These are phyloP conservation scores for Candida sithepensis DNA, from an alignment of 805 yeast genomes.

Conservation along the genomic window DNA sequence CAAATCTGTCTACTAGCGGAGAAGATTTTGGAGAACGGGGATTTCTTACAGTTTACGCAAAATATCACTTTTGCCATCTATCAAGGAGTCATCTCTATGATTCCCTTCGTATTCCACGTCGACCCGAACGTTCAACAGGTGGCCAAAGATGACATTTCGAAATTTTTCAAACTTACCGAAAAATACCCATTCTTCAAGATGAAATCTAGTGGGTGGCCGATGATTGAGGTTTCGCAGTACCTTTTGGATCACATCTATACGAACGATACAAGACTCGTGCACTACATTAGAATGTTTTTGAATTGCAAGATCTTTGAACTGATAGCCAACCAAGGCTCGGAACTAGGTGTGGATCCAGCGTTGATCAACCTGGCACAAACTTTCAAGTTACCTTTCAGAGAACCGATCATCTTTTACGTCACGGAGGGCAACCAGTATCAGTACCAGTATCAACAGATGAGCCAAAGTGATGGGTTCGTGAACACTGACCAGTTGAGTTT, in stretches of 20 bases:
- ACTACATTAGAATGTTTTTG: neutral
- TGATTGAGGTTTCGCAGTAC: constrained; percentile 1
- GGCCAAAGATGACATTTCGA: neutral
- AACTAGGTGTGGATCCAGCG: constrained; percentile 1
- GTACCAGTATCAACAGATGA: too few species aligned
- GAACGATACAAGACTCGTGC: constrained; percentile 1
- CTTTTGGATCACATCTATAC: constrained; percentile 3
- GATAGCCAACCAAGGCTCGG: neutral
- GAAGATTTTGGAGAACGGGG: neutral
- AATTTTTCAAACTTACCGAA: neutral
- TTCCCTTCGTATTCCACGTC: constrained; percentile 2
- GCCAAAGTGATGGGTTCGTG: too few species aligned
- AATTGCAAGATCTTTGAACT: constrained; percentile 1
- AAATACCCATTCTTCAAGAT: neutral
- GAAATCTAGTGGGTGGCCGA: neutral
- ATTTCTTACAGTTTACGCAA: neutral
- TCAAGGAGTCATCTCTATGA: constrained; percentile 1
- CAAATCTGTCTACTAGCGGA: neutral
- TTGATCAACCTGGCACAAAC: too few species aligned
- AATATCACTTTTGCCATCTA: constrained; percentile 1
- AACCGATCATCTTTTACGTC: too few species aligned
- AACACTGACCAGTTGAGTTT: too few species aligned
- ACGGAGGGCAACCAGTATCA: too few species aligned
- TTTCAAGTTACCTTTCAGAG: too few species aligned
- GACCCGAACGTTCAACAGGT: constrained; percentile 1